Base-by-base conservation (phyloP, 1,284 basidiomycete genomes). In the Earliella scabrosa region DNA sequence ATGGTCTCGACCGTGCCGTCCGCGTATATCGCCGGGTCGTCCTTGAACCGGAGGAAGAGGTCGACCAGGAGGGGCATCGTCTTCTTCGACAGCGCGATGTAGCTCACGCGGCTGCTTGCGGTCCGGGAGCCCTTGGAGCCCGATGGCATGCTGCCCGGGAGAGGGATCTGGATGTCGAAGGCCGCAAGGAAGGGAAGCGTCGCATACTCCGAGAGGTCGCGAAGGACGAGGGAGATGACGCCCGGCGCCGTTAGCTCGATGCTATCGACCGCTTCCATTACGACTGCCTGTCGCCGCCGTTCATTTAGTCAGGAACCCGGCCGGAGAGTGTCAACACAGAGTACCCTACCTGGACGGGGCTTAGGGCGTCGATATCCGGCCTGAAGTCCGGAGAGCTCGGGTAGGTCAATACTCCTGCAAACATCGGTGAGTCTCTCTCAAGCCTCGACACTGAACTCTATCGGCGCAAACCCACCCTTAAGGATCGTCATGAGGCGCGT, bases 1-100 rank as follows among this genome's bases (percentile, higher is more conserved):
- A 97, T 75, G 7, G 83, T 79, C 69, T 97, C 93, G 26, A 98
- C 70, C 0, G 94, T 95, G 4, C 92, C 94, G 67, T 93, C 87
- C 13, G 80, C 74, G 68, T 93, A 97, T 10, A 97, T 81, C 36
- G 82, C 81, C 3, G 69, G 62, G n/a, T 72, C 76, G 38, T 75
- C 78, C 69, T 83, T 87, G 76, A 87, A 91, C 40, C 70, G 75
- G 54, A 87, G 74, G 76, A 82, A 90, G 39, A 95, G 73, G 11
- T 90, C 85, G 0, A 92, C 86, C 3, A 96, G 78, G 66, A 83
- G 80, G 0, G 93, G 92, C 87, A 97, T 93, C n/a, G 82, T 81
- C 67, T 85, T 90, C 73, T 98, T 97, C 10, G 87, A 82, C 35
- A 98, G 71, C 0, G 88, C 94, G 45, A 98, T 88, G 69, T 95